Evolutionary conservation across 1,284 basidiomycete genomes (phyloP), one percentile per base, ranked within the genome.

Genomic region (Cutaneotrichosporon sp.): DNA sequence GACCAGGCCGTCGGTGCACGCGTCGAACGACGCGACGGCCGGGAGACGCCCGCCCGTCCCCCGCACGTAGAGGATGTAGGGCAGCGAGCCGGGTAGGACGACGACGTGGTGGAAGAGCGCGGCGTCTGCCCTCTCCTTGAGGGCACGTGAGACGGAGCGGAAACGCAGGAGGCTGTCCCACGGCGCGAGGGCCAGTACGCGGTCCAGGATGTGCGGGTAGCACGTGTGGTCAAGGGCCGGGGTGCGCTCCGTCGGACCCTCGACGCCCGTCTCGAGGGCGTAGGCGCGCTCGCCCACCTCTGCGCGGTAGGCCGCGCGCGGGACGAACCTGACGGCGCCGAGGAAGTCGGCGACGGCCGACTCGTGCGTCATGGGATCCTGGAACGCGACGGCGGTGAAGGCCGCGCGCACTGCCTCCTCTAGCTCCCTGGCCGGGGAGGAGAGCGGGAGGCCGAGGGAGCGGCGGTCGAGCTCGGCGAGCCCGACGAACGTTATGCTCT

Each of bases 161-260:
- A 57, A 46, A 13, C n/a, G n/a, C 3, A 57, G 31, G 1, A 50
- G 33, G 10, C 33, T 24, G 16, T 27, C 22, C 33, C 18, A 33
- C 24, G 55, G 55, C 14, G 46, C 47, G 20, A 20, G 24, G 34
- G 14, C 27, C 27, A 60, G 16, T 25, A 60, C 25, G 2, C 16
- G 22, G 27, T 60, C 59, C 16, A 55, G 45, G 36, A 60, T 50
- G 59, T 60, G 59, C 53, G 59, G 59, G 53, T 49, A 60, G 5
- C 25, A 16, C 18, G 25, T 20, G 53, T 10, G 24, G 38, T 54
- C 53, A 16, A 54, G 53, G 9, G 51, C 11, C 2, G 51, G 4
- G 2, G 16, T 42, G 8, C 7, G 13, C n/a, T n/a, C n/a, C n/a
- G 34, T 14, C 8, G 38, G 38, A 18, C 11, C 29, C 5, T 42